Conservation (phyloP, 2,329 filamentous ascomycete genomes). For the Xylariaceae sp. region DNA sequence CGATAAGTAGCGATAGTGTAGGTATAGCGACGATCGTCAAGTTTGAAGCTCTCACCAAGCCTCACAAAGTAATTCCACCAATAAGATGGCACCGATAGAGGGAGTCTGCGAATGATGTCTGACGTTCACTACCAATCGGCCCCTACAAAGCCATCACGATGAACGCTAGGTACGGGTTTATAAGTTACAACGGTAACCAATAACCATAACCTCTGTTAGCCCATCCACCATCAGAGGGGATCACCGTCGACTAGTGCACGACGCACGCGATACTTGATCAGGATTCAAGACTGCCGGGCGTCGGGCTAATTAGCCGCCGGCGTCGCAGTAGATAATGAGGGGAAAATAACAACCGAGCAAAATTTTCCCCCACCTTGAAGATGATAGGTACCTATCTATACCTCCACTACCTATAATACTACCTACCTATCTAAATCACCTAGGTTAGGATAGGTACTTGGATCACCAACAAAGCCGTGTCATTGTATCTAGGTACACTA, state of each 20-base stretch:
- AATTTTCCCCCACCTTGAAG: not conserved
- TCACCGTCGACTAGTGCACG: not conserved
- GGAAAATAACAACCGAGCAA: not conserved
- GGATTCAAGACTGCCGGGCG: not conserved
- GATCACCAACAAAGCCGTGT: not conserved
- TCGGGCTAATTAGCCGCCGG: not conserved
- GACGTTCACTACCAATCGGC: not conserved
- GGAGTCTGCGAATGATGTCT: no score
- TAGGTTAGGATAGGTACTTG: not conserved
- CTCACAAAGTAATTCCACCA: conserved; percentile 35
- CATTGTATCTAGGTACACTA: not conserved
- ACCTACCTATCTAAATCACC: no score
- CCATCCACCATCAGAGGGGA: not conserved
- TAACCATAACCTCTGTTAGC: not conserved
- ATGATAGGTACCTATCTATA: no score
- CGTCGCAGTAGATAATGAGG: not conserved
- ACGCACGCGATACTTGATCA: no score
- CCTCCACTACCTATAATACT: no score
- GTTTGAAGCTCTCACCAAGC: conserved; percentile 13
- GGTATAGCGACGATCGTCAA: not conserved
- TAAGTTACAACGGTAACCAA: no score
- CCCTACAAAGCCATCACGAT: not conserved
- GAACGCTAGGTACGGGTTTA: not conserved
- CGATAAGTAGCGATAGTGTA: no score
- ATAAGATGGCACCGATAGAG: conserved; percentile 21